Conservation (phyloP, 352 stramenopile species). For the Pythium utonaiense region DNA sequence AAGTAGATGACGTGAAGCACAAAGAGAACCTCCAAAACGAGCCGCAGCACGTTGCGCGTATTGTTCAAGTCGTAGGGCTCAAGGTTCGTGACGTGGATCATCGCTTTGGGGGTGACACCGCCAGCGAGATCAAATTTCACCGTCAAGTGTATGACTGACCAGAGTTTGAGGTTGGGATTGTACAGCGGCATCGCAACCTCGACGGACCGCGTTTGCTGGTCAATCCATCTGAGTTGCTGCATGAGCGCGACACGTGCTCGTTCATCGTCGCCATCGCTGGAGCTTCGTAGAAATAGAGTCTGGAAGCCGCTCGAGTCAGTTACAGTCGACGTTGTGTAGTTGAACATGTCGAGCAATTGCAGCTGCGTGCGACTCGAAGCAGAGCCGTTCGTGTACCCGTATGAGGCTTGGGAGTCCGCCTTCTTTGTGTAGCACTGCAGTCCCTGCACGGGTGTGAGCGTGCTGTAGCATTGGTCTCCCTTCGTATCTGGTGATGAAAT, state of each 20-base stretch:
- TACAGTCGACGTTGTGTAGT: conserved; percentile 36
- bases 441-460: conserved; percentile 30
- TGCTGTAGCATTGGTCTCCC: conserved; percentile 46
- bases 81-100: conserved; percentile 55
- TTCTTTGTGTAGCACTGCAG: conserved; percentile 39
- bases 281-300: conserved; percentile 55
- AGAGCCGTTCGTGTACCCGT: conserved; percentile 39
- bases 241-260: conserved; percentile 28
- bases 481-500: conserved; percentile 34
- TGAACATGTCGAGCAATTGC: conserved; percentile 52
- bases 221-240: conserved; percentile 50
- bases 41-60: conserved; percentile 40
- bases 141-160: conserved; percentile 54
- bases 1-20: conserved; percentile 57
- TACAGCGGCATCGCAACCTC: conserved; percentile 56
- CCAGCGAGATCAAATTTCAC: conserved; percentile 60
- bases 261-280: conserved; percentile 31
- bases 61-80: conserved; percentile 64
- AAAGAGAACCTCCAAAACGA: conserved; percentile 45
- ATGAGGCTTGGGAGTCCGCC: conserved; percentile 29
- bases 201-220: conserved; percentile 55
- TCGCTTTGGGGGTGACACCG: conserved; percentile 36
- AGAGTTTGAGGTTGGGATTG: conserved; percentile 59
- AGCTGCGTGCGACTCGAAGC: conserved; percentile 25
- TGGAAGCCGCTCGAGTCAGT: conserved; percentile 42